A percentile compares a stretch with the other conserved stretches of the same genome.
Evolutionary conservation across 352 stramenopile species (phyloP).

Genomic region (Phytophthora capsici): DNA sequence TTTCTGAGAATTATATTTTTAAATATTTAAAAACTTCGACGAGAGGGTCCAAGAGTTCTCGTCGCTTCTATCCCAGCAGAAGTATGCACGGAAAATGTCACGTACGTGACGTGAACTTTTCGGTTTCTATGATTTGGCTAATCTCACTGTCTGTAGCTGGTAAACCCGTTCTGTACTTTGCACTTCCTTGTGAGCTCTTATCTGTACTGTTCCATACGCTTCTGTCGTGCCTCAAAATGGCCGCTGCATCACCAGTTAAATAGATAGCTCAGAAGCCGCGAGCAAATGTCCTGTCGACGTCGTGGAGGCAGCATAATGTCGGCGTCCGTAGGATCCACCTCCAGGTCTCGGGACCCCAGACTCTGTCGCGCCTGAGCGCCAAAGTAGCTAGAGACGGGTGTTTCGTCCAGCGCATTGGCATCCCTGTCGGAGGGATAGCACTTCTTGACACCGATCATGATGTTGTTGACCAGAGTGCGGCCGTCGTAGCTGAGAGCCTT

Average conservation of each 20-base stretch:
- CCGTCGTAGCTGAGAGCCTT: conserved; percentile 81
- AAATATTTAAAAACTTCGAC: too few species aligned
- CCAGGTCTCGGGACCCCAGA: conserved; percentile 60
- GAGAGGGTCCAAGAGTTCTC: too few species aligned
- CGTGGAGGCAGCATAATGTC: conserved; percentile 86
- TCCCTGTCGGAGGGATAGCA: conserved; percentile 76
- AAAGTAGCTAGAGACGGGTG: conserved; percentile 65
- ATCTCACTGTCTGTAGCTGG: too few species aligned
- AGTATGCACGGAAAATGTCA: too few species aligned
- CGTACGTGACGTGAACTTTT: too few species aligned
- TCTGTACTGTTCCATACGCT: too few species aligned
- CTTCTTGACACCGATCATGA: conserved; percentile 88
- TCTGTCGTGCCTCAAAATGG: conserved; percentile 1
- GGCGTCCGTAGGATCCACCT: conserved; percentile 78
- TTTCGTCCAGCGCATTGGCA: conserved; percentile 57
- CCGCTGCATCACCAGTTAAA: conserved; percentile 76
- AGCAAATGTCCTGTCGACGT: conserved; percentile 81
- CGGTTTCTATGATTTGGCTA: too few species aligned
- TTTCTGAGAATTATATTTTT: too few species aligned
- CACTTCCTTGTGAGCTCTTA: too few species aligned
- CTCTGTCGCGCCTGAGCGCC: conserved; percentile 47
- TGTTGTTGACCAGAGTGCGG: conserved; percentile 57
- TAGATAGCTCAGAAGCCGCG: conserved; percentile 79
- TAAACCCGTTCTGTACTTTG: too few species aligned
- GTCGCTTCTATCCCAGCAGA: too few species aligned